A percentile compares a stretch with the other conserved stretches of the same genome.
These are phyloP conservation scores for Amanita fuliginea DNA, from an alignment of 768 basidiomycete species.

Conservation along the genomic window DNA sequence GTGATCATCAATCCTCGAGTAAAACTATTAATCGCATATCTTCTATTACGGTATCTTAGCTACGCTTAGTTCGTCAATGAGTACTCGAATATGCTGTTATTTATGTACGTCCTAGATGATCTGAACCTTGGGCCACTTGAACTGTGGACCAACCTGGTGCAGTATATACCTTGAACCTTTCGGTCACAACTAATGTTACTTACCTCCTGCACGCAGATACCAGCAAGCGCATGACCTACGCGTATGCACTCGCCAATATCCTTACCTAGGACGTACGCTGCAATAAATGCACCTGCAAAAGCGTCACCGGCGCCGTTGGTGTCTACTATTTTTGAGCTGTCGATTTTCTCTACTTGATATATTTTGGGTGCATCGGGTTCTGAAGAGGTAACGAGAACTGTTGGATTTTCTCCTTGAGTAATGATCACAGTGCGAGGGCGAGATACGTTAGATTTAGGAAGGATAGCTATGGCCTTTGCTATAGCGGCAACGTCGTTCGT, in stretches of 20 bases:
- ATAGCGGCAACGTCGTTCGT: conserved; percentile 56
- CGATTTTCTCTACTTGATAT: conserved; percentile 48
- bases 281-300: conserved; percentile 94
- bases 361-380: conserved; percentile 43
- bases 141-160: conserved; percentile 37
- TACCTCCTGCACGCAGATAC: conserved; percentile 78
- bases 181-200: conserved; percentile 8
- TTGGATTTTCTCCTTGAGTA: conserved; percentile 80
- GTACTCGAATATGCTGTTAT: too few species aligned
- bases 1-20: conserved; percentile 47
- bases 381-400: conserved; percentile 59
- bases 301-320: conserved; percentile 98
- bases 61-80: conserved; percentile 8
- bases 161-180: background rate
- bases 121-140: conserved; percentile 39
- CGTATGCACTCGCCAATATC: conserved; percentile 64
- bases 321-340: conserved; percentile 69
- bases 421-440: conserved; percentile 79
- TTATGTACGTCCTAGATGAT: conserved; percentile 17
- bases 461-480: conserved; percentile 65
- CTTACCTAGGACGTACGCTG: conserved; percentile 75
- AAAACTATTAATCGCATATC: conserved; percentile 56
- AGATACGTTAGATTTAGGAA: conserved; percentile 64
- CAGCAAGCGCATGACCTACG: conserved; percentile 78
- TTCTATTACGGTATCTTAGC: conserved; percentile 43